These are phyloP conservation scores for Salix udensis DNA, from an alignment of 345 rosid genomes.

Conservation along the genomic window DNA sequence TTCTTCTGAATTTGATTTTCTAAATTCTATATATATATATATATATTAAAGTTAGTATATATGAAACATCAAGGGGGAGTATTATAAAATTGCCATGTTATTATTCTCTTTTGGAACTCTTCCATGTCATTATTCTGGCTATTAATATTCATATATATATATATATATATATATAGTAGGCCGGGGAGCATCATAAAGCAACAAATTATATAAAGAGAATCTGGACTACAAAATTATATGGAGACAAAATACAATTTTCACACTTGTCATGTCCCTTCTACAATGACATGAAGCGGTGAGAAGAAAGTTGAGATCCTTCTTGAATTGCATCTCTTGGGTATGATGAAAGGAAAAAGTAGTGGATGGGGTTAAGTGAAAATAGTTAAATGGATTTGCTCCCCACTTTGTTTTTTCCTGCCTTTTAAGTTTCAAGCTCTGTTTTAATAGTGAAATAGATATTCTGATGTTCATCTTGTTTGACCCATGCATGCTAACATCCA, in stretches of 20 bases:
- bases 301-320: constrained; percentile 12
- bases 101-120: no score
- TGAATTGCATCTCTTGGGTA: constrained; percentile 3
- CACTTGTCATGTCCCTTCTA: neutral
- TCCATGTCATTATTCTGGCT: no score
- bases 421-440: neutral
- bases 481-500: neutral
- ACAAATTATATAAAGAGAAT: neutral
- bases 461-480: neutral
- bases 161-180: no score
- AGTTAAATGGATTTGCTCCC: neutral
- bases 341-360: constrained; percentile 9
- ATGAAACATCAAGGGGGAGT: neutral
- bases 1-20: neutral
- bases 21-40: neutral
- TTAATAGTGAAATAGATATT: neutral
- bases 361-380: constrained; percentile 15
- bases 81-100: neutral
- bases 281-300: neutral
- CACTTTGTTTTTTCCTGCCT: no score
- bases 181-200: neutral
- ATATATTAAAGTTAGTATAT: neutral
- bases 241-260: neutral
- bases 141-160: no score
- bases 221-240: neutral